A percentile compares a stretch with the other conserved stretches of the same genome.
These are phyloP conservation scores for Zopfia rhizophila DNA, from an alignment of 2,329 filamentous ascomycete genomes.

Conservation along the genomic window DNA sequence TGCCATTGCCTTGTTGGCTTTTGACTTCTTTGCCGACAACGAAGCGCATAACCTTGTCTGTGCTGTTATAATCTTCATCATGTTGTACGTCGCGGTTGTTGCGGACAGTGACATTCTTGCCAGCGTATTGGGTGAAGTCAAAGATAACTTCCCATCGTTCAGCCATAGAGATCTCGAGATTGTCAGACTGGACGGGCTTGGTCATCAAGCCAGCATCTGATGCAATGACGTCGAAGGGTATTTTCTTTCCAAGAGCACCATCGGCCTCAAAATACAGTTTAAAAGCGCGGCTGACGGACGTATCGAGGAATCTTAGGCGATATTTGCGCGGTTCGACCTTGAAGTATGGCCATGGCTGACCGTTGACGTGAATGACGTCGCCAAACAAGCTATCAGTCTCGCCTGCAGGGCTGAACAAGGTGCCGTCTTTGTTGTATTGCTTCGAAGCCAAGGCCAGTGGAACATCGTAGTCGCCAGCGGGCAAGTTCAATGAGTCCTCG, in stretches of 20 bases:
- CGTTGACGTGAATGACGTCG: constrained; percentile 69
- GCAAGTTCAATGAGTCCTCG: constrained; percentile 62
- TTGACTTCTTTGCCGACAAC: constrained; percentile 54
- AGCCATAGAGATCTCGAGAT: constrained; percentile 64
- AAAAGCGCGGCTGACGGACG: constrained; percentile 54
- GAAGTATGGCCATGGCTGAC: constrained; percentile 68
- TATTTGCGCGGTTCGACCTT: constrained; percentile 71
- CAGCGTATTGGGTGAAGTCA: constrained; percentile 63
- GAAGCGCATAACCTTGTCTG: constrained; percentile 54
- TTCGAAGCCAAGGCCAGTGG: constrained; percentile 64
- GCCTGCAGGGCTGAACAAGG: constrained; percentile 60
- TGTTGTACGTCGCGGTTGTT: constrained; percentile 59
- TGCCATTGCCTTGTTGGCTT: constrained; percentile 35
- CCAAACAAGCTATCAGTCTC: constrained; percentile 64
- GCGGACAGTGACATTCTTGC: constrained; percentile 61
- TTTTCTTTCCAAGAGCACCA: constrained; percentile 38
- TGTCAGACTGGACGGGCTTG: constrained; percentile 56
- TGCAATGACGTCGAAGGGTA: constrained; percentile 66
- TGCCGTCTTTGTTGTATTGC: constrained; percentile 64
- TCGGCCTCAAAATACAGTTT: constrained; percentile 60
- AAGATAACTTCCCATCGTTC: constrained; percentile 70
- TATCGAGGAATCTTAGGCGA: constrained; percentile 65
- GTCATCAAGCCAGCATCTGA: constrained; percentile 60
- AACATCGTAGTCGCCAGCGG: constrained; percentile 65
- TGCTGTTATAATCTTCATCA: constrained; percentile 64